Evolutionary conservation across 1,139 yeast genomes (phyloP).

Genomic region (Debaryomyces fabryi): DNA sequence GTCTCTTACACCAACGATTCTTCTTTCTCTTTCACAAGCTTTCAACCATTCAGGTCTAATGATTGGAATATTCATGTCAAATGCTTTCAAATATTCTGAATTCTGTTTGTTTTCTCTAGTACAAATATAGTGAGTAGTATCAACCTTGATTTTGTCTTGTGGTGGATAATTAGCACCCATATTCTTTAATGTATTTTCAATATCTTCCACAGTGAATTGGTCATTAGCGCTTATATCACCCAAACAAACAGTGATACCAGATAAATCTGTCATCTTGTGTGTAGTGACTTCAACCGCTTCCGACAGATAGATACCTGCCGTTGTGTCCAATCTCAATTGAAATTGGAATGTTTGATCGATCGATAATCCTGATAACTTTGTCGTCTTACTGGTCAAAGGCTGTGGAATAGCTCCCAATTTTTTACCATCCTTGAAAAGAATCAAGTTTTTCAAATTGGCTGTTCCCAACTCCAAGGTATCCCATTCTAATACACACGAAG

Average conservation of each 20-base stretch:
- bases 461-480: constrained; percentile 84
- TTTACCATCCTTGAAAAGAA: constrained; percentile 75
- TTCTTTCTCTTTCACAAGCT: constrained; percentile 87
- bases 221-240: constrained; percentile 75
- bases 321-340: constrained; percentile 78
- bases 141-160: constrained; percentile 74
- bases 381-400: constrained; percentile 76
- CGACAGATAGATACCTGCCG: constrained; percentile 83
- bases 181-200: constrained; percentile 60
- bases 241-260: constrained; percentile 89
- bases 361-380: constrained; percentile 89
- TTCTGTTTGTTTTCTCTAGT: constrained; percentile 62
- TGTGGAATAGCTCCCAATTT: constrained; percentile 86
- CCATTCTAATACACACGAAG: constrained; percentile 95
- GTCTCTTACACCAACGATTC: constrained; percentile 92
- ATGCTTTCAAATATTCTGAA: constrained; percentile 74
- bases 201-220: constrained; percentile 59
- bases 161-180: constrained; percentile 84
- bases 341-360: constrained; percentile 82
- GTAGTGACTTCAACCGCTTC: constrained; percentile 73
- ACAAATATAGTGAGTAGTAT: constrained; percentile 92
- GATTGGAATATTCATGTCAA: constrained; percentile 86
- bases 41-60: constrained; percentile 97
- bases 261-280: constrained; percentile 93
- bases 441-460: constrained; percentile 73